phyloP scores from a whole-genome alignment of 257 asterid genomes.

The Ehretia macrophylla region DNA sequence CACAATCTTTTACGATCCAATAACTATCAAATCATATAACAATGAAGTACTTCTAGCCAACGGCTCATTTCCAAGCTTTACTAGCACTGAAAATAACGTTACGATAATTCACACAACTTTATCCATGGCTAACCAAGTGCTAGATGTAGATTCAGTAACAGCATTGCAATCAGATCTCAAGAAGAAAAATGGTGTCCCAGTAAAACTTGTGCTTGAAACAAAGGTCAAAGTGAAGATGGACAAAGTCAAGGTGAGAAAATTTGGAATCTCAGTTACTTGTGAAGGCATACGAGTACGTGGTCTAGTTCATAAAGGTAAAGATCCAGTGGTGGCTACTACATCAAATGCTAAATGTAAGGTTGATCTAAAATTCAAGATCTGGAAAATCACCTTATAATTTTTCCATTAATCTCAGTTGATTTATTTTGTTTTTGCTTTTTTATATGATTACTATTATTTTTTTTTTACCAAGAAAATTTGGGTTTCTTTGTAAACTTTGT shows the following conservation, averaged over 20 bases:
- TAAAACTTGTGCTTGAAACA: slow-evolving; percentile 62
- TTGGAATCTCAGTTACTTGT: slow-evolving; percentile 74
- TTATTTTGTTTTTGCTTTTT: slow-evolving; percentile 12
- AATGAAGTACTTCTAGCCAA: slow-evolving; percentile 38
- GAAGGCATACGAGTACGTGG: slow-evolving; percentile 67
- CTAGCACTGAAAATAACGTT: slow-evolving; percentile 32
- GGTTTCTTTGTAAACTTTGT: slow-evolving; percentile 2
- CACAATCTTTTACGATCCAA: slow-evolving; percentile 43
- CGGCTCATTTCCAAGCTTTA: slow-evolving; percentile 47
- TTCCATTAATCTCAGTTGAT: background rate
- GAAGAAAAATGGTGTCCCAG: slow-evolving; percentile 51
- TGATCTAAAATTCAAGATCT: slow-evolving; percentile 86
- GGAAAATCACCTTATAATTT: slow-evolving; percentile 58
- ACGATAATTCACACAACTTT: slow-evolving; percentile 44
- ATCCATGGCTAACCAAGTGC: slow-evolving; percentile 28
- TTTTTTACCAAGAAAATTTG: background rate
- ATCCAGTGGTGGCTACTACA: slow-evolving; percentile 43
- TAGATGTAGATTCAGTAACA: slow-evolving; percentile 49
- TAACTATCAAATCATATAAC: slow-evolving; percentile 29
- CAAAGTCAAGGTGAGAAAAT: slow-evolving; percentile 53
- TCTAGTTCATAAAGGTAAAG: slow-evolving; percentile 55
- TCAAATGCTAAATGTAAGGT: slow-evolving; percentile 61
- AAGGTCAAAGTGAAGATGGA: slow-evolving; percentile 58
- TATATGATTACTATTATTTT: background rate
- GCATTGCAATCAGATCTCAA: slow-evolving; percentile 55